Conservation (phyloP, 1,284 basidiomycete genomes). For the Tausonia pullulans region DNA sequence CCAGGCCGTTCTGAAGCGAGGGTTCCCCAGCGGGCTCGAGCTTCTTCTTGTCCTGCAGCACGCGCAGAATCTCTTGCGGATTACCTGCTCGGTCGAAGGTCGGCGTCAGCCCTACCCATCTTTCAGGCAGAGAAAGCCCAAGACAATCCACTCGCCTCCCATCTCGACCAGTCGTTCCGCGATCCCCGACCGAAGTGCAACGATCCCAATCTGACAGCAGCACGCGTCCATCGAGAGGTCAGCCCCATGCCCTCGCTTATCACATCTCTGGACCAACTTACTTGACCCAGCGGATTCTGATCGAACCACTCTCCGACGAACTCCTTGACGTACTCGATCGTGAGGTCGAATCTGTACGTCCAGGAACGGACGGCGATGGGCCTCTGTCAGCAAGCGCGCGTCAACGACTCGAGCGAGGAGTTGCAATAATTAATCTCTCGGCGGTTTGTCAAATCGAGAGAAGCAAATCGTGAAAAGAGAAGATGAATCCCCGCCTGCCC, state of each 20-base stretch:
- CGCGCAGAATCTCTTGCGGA: constrained; percentile 80
- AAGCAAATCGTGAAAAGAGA: too few relatives aligned
- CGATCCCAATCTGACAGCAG: constrained; percentile 52
- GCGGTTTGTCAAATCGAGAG: too few relatives aligned
- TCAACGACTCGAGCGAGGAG: background rate
- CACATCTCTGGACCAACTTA: constrained; percentile 12
- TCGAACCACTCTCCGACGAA: constrained; percentile 98
- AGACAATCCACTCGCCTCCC: constrained; percentile 50
- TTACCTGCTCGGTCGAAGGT: constrained; percentile 50
- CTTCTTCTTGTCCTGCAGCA: constrained; percentile 73
- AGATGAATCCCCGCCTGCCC: too few relatives aligned
- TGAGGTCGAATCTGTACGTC: constrained; percentile 56
- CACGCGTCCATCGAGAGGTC: constrained; percentile 27
- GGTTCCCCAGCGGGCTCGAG: constrained; percentile 87
- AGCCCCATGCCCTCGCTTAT: constrained; percentile 19
- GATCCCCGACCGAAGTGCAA: constrained; percentile 79
- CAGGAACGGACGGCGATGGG: background rate
- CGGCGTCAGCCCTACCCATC: too few relatives aligned
- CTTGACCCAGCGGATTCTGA: constrained; percentile 95
- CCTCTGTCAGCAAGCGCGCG: background rate
- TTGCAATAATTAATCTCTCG: too few relatives aligned
- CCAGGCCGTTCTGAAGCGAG: constrained; percentile 88
- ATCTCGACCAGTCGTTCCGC: constrained; percentile 79
- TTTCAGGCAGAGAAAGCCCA: too few relatives aligned
- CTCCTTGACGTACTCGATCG: constrained; percentile 74